phyloP scores from a whole-genome alignment of 2,329 filamentous ascomycete genomes.

The Penicillium sp. region DNA sequence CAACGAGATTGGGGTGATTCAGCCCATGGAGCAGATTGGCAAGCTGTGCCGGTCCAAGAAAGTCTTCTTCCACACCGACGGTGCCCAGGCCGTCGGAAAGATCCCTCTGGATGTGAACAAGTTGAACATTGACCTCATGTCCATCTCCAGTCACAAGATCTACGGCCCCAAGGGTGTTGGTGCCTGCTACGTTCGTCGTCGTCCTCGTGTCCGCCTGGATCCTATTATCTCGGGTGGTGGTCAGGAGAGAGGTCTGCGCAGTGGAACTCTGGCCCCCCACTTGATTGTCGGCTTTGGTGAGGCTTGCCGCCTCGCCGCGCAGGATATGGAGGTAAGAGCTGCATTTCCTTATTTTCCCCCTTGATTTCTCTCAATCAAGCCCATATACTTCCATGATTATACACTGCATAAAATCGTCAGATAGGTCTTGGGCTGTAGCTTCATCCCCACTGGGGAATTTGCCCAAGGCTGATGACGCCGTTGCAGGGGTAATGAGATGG shows the following conservation, averaged over 20 bases:
- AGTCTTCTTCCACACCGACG: constrained; percentile 98
- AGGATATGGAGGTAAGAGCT: constrained; percentile 84
- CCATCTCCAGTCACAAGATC: constrained; percentile 97
- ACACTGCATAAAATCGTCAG: constrained; percentile 76
- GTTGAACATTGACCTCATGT: constrained; percentile 99
- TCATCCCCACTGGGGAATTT: constrained; percentile 39
- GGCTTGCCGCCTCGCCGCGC: constrained; percentile 86
- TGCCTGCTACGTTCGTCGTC: constrained; percentile 91
- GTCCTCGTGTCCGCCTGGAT: constrained; percentile 90
- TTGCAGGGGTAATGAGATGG: constrained; percentile 69
- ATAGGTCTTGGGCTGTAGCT: constrained; percentile 61
- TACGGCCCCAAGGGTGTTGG: constrained; percentile 98
- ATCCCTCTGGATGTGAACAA: constrained; percentile 95
- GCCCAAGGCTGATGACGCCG: constrained; percentile 61
- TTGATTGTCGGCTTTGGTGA: constrained; percentile 93
- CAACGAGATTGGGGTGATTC: constrained; percentile 99
- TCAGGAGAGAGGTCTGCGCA: constrained; percentile 92
- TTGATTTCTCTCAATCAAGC: not conserved
- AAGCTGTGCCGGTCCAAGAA: constrained; percentile 89
- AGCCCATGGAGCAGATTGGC: constrained; percentile 92
- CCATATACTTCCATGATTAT: constrained; percentile 69
- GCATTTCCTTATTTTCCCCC: constrained; percentile 23
- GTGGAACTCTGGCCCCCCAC: constrained; percentile 88
- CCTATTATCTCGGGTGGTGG: constrained; percentile 96
- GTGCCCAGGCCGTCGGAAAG: constrained; percentile 96